Percentiles rank a stretch among this genome's conserved stretches.
Conservation (phyloP, 106 monocot genomes). For the Platanthera guangdongensis region DNA sequence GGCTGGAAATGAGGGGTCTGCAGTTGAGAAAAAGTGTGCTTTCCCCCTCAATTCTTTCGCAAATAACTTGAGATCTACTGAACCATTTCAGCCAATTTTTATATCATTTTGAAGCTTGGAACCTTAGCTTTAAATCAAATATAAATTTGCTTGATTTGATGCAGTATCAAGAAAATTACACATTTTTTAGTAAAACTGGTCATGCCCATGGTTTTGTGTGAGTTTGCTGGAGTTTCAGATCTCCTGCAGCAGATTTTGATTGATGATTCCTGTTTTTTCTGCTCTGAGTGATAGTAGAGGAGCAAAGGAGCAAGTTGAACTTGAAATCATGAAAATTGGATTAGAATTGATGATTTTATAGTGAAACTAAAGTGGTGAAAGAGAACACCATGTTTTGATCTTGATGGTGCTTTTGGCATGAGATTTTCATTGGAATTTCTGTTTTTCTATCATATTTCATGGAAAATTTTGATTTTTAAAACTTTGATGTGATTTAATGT, state of each 20-base stretch:
- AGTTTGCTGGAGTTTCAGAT: conserved; percentile 19
- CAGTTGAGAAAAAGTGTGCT: conserved; percentile 26
- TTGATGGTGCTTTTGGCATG: neutral
- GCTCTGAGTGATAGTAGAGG: neutral
- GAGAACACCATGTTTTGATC: conserved; percentile 10
- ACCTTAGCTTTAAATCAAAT: conserved; percentile 27
- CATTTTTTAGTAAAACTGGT: conserved; percentile 10
- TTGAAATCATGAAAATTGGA: conserved; percentile 23
- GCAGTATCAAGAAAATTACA: conserved; percentile 9
- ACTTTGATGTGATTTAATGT: neutral
- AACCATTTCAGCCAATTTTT: conserved; percentile 5
- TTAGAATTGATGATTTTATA: neutral
- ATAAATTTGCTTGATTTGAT: conserved; percentile 13
- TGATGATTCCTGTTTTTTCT: neutral
- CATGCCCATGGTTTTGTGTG: conserved; percentile 12
- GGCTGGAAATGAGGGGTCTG: conserved; percentile 9
- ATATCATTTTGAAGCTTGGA: conserved; percentile 2
- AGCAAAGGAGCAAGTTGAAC: conserved; percentile 6
- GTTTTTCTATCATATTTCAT: neutral
- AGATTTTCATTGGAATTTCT: neutral
- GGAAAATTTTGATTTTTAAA: neutral
- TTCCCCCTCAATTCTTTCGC: conserved; percentile 18
- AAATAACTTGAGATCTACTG: conserved; percentile 15
- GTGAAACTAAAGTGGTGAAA: neutral
- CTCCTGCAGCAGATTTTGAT: neutral